These are phyloP conservation scores for Millerozyma miso DNA, from an alignment of 805 yeast genomes.

Conservation along the genomic window DNA sequence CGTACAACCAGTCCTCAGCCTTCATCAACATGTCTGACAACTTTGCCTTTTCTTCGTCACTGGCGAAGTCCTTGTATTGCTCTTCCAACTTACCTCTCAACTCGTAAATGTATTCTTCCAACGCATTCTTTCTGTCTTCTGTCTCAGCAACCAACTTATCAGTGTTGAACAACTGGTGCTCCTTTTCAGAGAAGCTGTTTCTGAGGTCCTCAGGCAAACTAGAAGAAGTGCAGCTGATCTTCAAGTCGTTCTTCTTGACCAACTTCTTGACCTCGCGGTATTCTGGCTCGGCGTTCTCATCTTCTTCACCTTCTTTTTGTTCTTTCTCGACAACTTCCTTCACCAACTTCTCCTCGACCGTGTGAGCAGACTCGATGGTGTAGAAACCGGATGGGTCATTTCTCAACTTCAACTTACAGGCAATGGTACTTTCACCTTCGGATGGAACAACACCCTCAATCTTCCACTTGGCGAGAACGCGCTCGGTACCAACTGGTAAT, in stretches of 20 bases:
- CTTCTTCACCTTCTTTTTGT: slow-evolving; percentile 49
- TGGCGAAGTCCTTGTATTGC: slow-evolving; percentile 80
- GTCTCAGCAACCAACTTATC: slow-evolving; percentile 98
- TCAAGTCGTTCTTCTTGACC: slow-evolving; percentile 83
- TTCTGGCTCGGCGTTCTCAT: slow-evolving; percentile 73
- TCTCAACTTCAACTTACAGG: slow-evolving; percentile 91
- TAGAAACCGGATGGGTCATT: slow-evolving; percentile 96
- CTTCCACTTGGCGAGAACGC: slow-evolving; percentile 77
- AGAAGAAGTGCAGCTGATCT: slow-evolving; percentile 56
- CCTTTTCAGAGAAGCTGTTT: slow-evolving; percentile 70
- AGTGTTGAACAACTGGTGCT: slow-evolving; percentile 76
- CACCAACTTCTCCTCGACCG: slow-evolving; percentile 85
- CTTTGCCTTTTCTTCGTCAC: slow-evolving; percentile 83
- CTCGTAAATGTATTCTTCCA: slow-evolving; percentile 97
- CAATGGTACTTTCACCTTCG: slow-evolving; percentile 72
- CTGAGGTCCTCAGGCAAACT: slow-evolving; percentile 55
- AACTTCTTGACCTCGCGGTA: slow-evolving; percentile 87
- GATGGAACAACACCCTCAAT: slow-evolving; percentile 79
- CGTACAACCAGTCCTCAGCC: slow-evolving; percentile 98
- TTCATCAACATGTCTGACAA: slow-evolving; percentile 67
- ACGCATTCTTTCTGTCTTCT: slow-evolving; percentile 96
- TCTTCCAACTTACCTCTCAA: slow-evolving; percentile 96
- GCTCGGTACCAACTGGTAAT: slow-evolving; percentile 66
- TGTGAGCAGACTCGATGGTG: slow-evolving; percentile 90
- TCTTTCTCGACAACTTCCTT: slow-evolving; percentile 76